These are phyloP conservation scores for Rubus parviflorus DNA, from an alignment of 306 rosid genomes.

Conservation along the genomic window DNA sequence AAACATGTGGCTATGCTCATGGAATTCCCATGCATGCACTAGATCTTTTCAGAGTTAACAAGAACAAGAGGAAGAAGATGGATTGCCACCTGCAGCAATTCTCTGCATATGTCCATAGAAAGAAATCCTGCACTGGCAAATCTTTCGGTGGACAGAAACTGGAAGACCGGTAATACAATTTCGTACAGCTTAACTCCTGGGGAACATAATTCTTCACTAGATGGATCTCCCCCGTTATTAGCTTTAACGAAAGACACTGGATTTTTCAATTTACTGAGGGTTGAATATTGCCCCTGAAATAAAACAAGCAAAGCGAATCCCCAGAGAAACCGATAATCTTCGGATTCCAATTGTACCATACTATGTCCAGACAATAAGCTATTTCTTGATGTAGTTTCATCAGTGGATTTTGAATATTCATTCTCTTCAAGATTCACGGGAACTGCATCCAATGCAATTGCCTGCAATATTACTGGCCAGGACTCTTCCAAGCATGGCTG, in stretches of 20 bases:
- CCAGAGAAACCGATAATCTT: conserved; percentile 84
- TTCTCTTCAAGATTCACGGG: conserved; percentile 61
- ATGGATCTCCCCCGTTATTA: conserved; percentile 42
- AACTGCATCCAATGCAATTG: conserved; percentile 89
- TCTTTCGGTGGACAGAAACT: conserved; percentile 64
- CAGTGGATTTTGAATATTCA: conserved; percentile 34
- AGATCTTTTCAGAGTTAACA: conserved; percentile 7
- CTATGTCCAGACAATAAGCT: conserved; percentile 57
- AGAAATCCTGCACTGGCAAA: conserved; percentile 67
- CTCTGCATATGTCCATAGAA: conserved; percentile 68
- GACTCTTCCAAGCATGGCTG: conserved; percentile 87
- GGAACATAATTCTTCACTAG: conserved; percentile 44
- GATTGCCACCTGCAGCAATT: conserved; percentile 75
- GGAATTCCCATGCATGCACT: not conserved
- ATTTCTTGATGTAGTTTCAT: conserved; percentile 35
- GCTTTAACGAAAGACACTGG: conserved; percentile 41
- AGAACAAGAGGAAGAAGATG: conserved; percentile 25
- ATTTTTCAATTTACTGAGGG: conserved; percentile 50
- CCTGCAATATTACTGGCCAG: conserved; percentile 98
- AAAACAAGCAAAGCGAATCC: conserved; percentile 80
- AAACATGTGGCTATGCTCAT: too few species aligned
- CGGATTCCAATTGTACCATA: conserved; percentile 77
- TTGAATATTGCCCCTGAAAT: conserved; percentile 64
- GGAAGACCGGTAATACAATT: conserved; percentile 78
- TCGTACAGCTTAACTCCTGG: conserved; percentile 65